A percentile compares a stretch with the other conserved stretches of the same genome.
Conservation (phyloP, 2,329 filamentous ascomycete genomes). For the Plectosphaerella sp. region DNA sequence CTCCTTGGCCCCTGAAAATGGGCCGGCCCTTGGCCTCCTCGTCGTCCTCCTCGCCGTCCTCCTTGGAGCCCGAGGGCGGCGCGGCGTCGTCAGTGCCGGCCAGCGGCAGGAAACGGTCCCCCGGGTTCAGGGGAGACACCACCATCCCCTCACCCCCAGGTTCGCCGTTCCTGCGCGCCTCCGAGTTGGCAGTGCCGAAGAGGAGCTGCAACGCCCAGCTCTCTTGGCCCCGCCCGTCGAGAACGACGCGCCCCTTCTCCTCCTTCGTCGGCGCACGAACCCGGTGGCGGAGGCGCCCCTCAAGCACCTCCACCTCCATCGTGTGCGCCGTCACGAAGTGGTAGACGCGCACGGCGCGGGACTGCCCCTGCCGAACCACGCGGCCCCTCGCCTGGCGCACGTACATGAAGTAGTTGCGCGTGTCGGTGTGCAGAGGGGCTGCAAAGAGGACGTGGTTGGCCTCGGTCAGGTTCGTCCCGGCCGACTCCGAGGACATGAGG, state of each 20-base stretch:
- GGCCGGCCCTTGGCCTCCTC: no score
- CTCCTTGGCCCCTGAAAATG: no score
- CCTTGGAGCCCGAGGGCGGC: no score
- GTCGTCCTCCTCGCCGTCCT: no score
- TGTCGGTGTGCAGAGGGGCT: slow-evolving; percentile 24
- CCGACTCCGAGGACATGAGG: slow-evolving; percentile 30
- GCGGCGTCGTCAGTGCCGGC: no score
- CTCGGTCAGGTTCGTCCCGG: slow-evolving; percentile 34
- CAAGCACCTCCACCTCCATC: slow-evolving; percentile 34
- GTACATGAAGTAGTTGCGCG: slow-evolving; percentile 25
- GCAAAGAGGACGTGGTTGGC: slow-evolving; percentile 39
- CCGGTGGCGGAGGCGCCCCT: slow-evolving; percentile 15
- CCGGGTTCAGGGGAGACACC: neutral
- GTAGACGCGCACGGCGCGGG: slow-evolving; percentile 29
- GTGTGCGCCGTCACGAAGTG: slow-evolving; percentile 32
- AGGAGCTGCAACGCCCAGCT: neutral
- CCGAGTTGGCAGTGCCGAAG: neutral
- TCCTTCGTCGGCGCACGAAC: neutral
- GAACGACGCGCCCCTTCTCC: neutral
- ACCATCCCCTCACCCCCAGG: neutral
- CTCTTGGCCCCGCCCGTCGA: neutral
- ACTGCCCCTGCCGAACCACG: slow-evolving; percentile 33
- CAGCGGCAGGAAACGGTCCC: neutral
- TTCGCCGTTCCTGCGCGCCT: no score
- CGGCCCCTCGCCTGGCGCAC: slow-evolving; percentile 36